phyloP scores from a whole-genome alignment of 192 early-diverging fungal species.

The Linnemannia exigua region DNA sequence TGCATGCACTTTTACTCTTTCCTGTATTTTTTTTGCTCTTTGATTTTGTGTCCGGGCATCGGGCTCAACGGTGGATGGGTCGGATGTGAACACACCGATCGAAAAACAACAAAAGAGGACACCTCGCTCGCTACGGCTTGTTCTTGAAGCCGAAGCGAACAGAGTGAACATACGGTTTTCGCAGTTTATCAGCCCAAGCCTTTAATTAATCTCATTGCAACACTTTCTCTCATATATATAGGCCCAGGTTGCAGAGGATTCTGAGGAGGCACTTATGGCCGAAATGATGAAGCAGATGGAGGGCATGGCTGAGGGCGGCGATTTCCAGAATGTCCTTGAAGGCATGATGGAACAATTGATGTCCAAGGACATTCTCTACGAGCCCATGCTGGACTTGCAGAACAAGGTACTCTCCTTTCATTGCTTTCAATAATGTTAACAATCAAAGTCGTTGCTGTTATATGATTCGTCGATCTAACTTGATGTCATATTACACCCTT shows the following conservation, averaged over 20 bases:
- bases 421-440: background rate
- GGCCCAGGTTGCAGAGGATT: conserved; percentile 67
- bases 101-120: background rate
- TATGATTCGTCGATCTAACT: background rate
- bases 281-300: conserved; percentile 93
- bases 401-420: conserved; percentile 66
- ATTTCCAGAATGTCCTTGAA: conserved; percentile 90
- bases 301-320: conserved; percentile 77
- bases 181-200: background rate
- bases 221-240: conserved; percentile 26
- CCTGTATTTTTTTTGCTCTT: background rate
- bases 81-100: conserved; percentile 9
- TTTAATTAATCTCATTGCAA: background rate
- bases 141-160: conserved; percentile 10
- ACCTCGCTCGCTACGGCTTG: background rate
- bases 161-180: background rate
- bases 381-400: conserved; percentile 94
- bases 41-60: conserved; percentile 6
- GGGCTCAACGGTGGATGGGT: conserved; percentile 13
- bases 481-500: background rate
- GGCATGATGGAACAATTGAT: conserved; percentile 93
- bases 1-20: background rate
- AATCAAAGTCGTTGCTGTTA: background rate
- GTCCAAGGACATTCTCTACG: conserved; percentile 94
- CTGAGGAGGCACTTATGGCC: conserved; percentile 67